Evolutionary conservation across 805 yeast genomes (phyloP).

Genomic region (Millerozyma acaciae): DNA sequence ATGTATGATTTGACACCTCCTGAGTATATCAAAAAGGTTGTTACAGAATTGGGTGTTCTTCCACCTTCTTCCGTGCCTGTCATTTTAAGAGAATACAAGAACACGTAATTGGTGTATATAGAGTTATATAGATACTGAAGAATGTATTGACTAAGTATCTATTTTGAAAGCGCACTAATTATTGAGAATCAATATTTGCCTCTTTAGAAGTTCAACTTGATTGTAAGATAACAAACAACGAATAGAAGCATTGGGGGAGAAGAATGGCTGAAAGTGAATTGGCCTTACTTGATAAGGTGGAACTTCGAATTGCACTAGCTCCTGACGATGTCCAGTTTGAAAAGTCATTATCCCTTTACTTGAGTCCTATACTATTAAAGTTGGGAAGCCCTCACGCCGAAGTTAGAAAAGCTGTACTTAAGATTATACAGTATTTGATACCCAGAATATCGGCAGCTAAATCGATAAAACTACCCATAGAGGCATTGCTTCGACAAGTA

Average conservation of each 20-base stretch:
- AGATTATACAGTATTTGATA: slow-evolving; percentile 61
- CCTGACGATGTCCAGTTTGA: slow-evolving; percentile 63
- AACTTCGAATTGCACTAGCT: slow-evolving; percentile 75
- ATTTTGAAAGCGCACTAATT: no score
- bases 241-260: no score
- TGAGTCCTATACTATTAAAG: slow-evolving; percentile 77
- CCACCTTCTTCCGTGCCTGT: slow-evolving; percentile 99
- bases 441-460: slow-evolving; percentile 60
- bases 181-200: no score
- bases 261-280: slow-evolving; percentile 50
- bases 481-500: slow-evolving; percentile 60
- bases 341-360: slow-evolving; percentile 52
- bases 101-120: slow-evolving; percentile 13
- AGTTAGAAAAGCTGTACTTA: slow-evolving; percentile 66
- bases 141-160: neutral
- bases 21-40: slow-evolving; percentile 86
- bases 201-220: no score
- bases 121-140: neutral
- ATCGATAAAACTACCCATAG: slow-evolving; percentile 58
- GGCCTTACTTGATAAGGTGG: slow-evolving; percentile 69
- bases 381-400: slow-evolving; percentile 63
- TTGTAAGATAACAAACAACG: no score
- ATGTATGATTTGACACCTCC: slow-evolving; percentile 95
- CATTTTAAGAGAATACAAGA: slow-evolving; percentile 86
- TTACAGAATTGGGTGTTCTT: slow-evolving; percentile 92